phyloP scores from a whole-genome alignment of 202 grass and related monocot species.

The Digitaria exilis region DNA sequence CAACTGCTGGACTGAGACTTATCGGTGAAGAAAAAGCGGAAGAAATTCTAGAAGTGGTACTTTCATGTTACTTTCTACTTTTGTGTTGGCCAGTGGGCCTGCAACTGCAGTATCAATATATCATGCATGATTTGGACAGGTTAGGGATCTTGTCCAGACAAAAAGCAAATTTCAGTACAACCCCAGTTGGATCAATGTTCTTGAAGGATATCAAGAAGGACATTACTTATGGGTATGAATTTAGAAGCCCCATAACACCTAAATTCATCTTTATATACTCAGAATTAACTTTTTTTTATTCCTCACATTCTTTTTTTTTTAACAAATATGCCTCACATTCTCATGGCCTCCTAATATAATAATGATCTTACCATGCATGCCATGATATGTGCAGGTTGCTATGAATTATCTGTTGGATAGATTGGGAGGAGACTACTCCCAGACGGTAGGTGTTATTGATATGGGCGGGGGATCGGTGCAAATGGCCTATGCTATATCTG shows the following conservation, averaged over 20 bases:
- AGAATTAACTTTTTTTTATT: background rate
- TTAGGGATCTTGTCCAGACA: background rate
- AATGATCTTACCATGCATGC: background rate
- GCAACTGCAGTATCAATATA: background rate
- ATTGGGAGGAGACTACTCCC: background rate
- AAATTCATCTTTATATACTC: background rate
- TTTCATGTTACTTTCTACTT: background rate
- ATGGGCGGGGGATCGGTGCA: background rate
- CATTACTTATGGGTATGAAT: background rate
- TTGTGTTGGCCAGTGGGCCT: background rate
- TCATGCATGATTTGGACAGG: background rate
- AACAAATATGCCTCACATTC: background rate
- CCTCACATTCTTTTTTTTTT: background rate
- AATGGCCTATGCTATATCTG: background rate
- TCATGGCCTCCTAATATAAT: background rate
- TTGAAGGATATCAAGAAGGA: slow-evolving; percentile 3
- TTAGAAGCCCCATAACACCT: too few species aligned
- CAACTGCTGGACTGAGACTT: slow-evolving; percentile 10
- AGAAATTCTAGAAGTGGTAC: background rate
- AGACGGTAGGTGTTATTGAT: slow-evolving; percentile 2
- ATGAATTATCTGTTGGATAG: slow-evolving; percentile 6
- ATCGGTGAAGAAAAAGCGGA: background rate
- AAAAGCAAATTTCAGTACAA: slow-evolving; percentile 13
- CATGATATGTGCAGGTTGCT: background rate
- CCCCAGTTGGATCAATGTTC: slow-evolving; percentile 1